Evolutionary conservation across 768 basidiomycete genomes (phyloP).

Genomic region (Gymnopilus junonius): DNA sequence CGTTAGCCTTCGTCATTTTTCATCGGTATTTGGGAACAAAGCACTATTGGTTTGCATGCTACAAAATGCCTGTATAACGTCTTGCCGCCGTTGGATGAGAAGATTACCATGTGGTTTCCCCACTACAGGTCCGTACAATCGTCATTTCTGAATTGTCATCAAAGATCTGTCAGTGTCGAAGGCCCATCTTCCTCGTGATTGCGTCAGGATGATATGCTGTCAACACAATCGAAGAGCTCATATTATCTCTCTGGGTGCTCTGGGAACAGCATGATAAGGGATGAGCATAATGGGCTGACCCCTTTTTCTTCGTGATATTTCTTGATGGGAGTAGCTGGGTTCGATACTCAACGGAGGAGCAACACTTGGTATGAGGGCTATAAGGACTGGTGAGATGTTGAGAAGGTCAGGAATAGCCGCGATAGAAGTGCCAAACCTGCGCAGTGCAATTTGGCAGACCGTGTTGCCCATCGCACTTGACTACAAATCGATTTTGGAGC

Average conservation of each 20-base stretch:
- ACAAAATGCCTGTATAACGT: neutral
- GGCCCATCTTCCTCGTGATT: neutral
- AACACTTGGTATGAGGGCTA: no score
- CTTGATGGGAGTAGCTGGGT: no score
- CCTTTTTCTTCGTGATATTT: no score
- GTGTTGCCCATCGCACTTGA: neutral
- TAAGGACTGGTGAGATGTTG: neutral
- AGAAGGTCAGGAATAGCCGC: neutral
- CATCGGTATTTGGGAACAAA: no score
- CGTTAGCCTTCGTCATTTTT: neutral
- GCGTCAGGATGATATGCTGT: neutral
- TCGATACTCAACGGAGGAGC: no score
- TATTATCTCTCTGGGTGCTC: neutral
- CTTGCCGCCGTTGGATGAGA: neutral
- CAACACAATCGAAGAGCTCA: neutral
- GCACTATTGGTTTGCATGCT: no score
- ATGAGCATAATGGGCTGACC: no score
- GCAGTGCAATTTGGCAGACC: no score
- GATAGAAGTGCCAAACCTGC: no score
- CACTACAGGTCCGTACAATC: neutral
- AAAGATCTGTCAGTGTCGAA: neutral
- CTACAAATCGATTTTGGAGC: no score
- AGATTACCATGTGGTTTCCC: neutral
- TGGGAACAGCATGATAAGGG: no score
- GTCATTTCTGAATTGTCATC: neutral